phyloP scores from a whole-genome alignment of 495 filamentous ascomycete genomes.

The Talaromyces nanjingensis region DNA sequence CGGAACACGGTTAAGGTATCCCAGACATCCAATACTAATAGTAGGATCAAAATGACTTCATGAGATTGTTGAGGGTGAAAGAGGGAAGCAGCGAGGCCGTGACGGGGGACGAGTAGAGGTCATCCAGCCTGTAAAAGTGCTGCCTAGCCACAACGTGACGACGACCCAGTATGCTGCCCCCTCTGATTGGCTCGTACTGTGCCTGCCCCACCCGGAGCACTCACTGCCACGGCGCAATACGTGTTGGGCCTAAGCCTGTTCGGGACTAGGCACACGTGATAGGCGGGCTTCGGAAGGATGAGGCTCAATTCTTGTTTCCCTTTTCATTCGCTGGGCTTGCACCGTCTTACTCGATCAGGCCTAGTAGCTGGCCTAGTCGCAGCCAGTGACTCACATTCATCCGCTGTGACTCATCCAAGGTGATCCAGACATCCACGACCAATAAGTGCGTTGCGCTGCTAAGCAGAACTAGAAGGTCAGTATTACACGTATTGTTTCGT shows the following conservation, averaged over 20 bases:
- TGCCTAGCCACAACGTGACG: constrained; percentile 5
- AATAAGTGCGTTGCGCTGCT: neutral
- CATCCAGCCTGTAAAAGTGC: constrained; percentile 2
- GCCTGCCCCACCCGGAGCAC: neutral
- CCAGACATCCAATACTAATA: neutral
- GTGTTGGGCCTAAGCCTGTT: neutral
- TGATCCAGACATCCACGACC: neutral
- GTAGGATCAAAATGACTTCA: neutral
- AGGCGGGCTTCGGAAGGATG: neutral
- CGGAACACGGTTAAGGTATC: neutral
- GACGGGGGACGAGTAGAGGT: neutral
- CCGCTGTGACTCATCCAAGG: neutral
- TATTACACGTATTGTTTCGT: neutral
- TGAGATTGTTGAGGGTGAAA: neutral
- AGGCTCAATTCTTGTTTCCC: neutral
- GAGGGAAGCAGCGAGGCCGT: neutral
- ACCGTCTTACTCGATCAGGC: neutral
- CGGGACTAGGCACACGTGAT: neutral
- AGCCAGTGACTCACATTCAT: neutral
- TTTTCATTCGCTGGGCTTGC: neutral
- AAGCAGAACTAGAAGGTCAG: neutral
- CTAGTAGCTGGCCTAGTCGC: neutral
- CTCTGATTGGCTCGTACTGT: neutral
- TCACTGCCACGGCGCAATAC: neutral
- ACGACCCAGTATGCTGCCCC: neutral